phyloP scores from a whole-genome alignment of 352 stramenopile genomes.

The Phytophthora sojae region DNA sequence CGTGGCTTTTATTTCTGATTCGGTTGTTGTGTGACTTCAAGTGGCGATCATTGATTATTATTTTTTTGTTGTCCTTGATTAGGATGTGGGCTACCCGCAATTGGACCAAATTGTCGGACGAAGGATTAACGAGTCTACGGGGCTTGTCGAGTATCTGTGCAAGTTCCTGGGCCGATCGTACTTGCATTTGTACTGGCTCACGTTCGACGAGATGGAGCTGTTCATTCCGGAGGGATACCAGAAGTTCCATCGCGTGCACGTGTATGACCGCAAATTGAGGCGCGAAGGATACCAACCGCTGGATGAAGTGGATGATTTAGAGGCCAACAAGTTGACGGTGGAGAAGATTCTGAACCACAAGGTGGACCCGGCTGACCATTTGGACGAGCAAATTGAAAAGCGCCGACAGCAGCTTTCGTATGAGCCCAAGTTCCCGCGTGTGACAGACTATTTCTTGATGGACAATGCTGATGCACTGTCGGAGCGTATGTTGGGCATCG shows the following conservation, averaged over 20 bases:
- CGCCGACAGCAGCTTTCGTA: conserved; percentile 61
- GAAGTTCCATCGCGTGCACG: conserved; percentile 84
- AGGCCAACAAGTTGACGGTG: conserved; percentile 88
- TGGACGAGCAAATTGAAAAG: conserved; percentile 88
- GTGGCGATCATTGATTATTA: conserved; percentile 8
- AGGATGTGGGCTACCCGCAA: conserved; percentile 72
- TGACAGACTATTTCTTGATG: conserved; percentile 86
- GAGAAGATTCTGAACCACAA: conserved; percentile 92
- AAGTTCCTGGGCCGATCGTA: conserved; percentile 91
- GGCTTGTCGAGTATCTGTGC: conserved; percentile 84
- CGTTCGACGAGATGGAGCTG: conserved; percentile 86
- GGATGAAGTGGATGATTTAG: conserved; percentile 89
- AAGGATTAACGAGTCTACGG: conserved; percentile 77
- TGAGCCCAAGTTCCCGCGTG: conserved; percentile 66
- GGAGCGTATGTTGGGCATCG: conserved; percentile 79
- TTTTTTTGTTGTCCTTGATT: conserved; percentile 13
- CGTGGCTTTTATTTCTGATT: conserved; percentile 9
- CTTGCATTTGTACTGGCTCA: conserved; percentile 90
- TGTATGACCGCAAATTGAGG: conserved; percentile 85
- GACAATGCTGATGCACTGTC: conserved; percentile 74
- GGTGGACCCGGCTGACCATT: conserved; percentile 77
- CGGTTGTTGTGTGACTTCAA: neutral
- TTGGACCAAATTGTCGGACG: conserved; percentile 88
- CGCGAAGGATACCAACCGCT: conserved; percentile 86
- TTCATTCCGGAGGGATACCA: conserved; percentile 89